Evolutionary conservation across 73 alveolate species (phyloP), one percentile per base, ranked within the genome.

Genomic region (Paramecium octaurelia): DNA sequence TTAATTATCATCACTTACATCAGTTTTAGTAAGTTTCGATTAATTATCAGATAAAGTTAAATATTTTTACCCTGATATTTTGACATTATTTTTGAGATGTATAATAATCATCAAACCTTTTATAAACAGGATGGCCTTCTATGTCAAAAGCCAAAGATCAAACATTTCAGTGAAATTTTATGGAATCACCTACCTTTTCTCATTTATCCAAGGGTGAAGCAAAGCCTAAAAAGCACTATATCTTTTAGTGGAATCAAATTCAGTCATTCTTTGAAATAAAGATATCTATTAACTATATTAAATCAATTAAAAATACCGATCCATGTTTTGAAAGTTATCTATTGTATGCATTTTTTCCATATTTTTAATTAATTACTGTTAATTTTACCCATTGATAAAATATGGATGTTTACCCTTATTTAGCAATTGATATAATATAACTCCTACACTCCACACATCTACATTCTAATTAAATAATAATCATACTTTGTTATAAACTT

Each of bases 191-290:
- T 20, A 40, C 14, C 29, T 21, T n/a, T 64, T 36, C n/a, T 40
- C 68, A 59, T 95, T 92, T 46, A 95, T 86, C 98, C 98, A 95
- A 75, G 98, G 97, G 50, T 95, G 98, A 58, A 27, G 75, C 23
- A 95, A 86, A 8, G 95, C 96, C 40, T 88, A 60, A 73, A 95
- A 88, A 4, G 95, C 97, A 85, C 88, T 93, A 68, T 93, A 95
- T 86, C 98, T 93, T 57, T 92, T 86, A 12, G 96, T 70, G 46
- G 96, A 96, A 60, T 95, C 95, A 84, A 92, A 75, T 57, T 93
- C 92, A 44, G 95, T 93, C 92, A 93, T 86, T 92, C 93, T 95
- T 69, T 85, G 43, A 35, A 95, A 88, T 70, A 93, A 69, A 92
- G 89, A 35, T 92, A 58, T 18, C 94, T 84, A 85, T 54, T 59